Evolutionary conservation across 176 grass and related monocot genomes (phyloP).

Genomic region (Zoysia pacifica): DNA sequence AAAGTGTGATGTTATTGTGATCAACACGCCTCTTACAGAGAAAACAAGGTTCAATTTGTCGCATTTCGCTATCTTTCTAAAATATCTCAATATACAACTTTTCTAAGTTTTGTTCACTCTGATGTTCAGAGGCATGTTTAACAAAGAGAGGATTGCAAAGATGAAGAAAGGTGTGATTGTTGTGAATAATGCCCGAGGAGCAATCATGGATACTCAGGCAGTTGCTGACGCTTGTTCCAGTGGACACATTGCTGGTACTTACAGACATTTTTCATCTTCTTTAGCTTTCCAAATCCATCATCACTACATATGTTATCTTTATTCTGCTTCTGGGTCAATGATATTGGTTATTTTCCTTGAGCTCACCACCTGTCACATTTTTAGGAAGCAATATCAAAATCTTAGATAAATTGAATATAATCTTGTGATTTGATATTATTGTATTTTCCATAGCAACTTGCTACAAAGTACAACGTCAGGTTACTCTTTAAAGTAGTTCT

Average conservation of each 20-base stretch:
- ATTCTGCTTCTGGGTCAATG: not conserved
- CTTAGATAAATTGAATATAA: not conserved
- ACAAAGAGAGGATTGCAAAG: slow-evolving; percentile 89
- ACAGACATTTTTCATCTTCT: not conserved
- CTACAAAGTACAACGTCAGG: not conserved
- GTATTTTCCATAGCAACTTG: not conserved
- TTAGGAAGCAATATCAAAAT: not conserved
- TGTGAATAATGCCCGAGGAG: slow-evolving; percentile 89
- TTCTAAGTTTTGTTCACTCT: slow-evolving; percentile 29
- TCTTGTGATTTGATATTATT: not conserved
- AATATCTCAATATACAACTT: slow-evolving; percentile 3
- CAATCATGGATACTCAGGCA: slow-evolving; percentile 90
- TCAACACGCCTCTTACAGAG: slow-evolving; percentile 91
- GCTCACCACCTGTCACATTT: not conserved
- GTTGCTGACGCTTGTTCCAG: slow-evolving; percentile 81
- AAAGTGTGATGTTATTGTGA: slow-evolving; percentile 85
- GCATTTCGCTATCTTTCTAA: slow-evolving; percentile 10
- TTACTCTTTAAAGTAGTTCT: not conserved
- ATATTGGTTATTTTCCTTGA: not conserved
- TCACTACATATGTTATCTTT: not conserved
- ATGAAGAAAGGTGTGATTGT: slow-evolving; percentile 93
- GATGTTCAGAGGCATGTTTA: slow-evolving; percentile 78
- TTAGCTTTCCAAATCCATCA: not conserved
- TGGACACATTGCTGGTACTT: slow-evolving; percentile 77
- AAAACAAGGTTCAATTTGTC: slow-evolving; percentile 70